phyloP scores from a whole-genome alignment of 2,329 filamentous ascomycete species.

The Pseudovirgaria hyperparasitica region DNA sequence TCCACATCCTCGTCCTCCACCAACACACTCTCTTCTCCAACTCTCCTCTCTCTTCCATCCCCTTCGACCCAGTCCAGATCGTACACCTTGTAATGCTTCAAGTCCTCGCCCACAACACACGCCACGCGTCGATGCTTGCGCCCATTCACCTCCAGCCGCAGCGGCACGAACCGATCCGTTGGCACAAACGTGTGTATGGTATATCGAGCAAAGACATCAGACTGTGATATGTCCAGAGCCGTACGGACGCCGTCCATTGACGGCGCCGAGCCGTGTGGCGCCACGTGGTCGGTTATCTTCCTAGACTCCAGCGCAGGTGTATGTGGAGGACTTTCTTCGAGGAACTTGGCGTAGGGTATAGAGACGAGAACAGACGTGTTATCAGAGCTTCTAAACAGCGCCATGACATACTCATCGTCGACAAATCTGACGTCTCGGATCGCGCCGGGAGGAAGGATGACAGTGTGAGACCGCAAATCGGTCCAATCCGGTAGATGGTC shows the following conservation, averaged over 20 bases:
- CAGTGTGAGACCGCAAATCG: slow-evolving; percentile 41
- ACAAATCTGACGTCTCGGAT: slow-evolving; percentile 57
- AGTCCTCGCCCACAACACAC: slow-evolving; percentile 41
- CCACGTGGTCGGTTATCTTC: not conserved
- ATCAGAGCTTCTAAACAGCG: slow-evolving; percentile 35
- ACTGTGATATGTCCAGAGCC: slow-evolving; percentile 4
- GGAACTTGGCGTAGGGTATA: slow-evolving; percentile 10
- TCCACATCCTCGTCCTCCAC: slow-evolving; percentile 7
- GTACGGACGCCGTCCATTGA: not conserved
- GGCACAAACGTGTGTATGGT: slow-evolving; percentile 34
- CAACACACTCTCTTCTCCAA: slow-evolving; percentile 4
- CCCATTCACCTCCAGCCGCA: slow-evolving; percentile 42
- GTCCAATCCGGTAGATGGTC: slow-evolving; percentile 20
- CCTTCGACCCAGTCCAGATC: slow-evolving; percentile 36
- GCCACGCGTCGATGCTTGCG: slow-evolving; percentile 39
- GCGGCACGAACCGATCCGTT: slow-evolving; percentile 33
- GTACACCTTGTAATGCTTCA: slow-evolving; percentile 41
- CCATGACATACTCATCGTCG: slow-evolving; percentile 45
- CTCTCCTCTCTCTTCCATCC: slow-evolving; percentile 10
- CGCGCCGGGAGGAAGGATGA: slow-evolving; percentile 19
- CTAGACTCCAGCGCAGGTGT: slow-evolving; percentile 1
- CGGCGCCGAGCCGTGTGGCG: not conserved
- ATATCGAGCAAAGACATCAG: slow-evolving; percentile 8
- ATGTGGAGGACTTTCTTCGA: slow-evolving; percentile 2
- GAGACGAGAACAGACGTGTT: slow-evolving; percentile 10